phyloP scores from a whole-genome alignment of 192 early-diverging fungal genomes.

The Coemansia sp. region DNA sequence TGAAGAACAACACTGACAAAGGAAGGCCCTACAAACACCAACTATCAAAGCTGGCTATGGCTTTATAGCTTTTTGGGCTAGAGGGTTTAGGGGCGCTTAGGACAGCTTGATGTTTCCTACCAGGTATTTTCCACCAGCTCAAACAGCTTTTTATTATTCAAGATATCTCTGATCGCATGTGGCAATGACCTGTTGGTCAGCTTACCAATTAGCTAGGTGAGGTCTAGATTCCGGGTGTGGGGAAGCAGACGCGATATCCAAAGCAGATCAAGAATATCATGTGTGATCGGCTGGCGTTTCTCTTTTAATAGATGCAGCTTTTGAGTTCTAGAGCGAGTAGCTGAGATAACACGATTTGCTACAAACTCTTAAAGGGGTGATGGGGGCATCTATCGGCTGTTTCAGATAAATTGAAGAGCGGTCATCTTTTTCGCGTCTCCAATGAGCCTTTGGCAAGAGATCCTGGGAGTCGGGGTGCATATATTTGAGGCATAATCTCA shows the following conservation, averaged over 20 bases:
- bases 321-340: neutral
- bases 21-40: too few relatives aligned
- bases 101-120: too few relatives aligned
- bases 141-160: too few relatives aligned
- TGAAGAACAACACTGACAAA: too few relatives aligned
- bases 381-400: neutral
- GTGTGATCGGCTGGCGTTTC: neutral
- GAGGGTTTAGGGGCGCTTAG: too few relatives aligned
- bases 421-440: neutral
- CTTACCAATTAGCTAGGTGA: neutral
- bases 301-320: neutral
- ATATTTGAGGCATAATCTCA: slow-evolving; percentile 2
- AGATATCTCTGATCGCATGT: too few relatives aligned
- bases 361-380: neutral
- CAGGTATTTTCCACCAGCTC: too few relatives aligned
- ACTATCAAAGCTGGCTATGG: too few relatives aligned
- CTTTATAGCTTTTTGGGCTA: too few relatives aligned
- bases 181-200: too few relatives aligned
- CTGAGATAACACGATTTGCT: neutral
- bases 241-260: neutral
- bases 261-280: neutral
- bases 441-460: neutral
- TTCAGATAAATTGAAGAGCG: neutral
- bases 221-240: neutral
- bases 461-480: neutral